Base-by-base conservation (phyloP, 768 basidiomycete genomes). In the Hemileccinum impolitum region DNA sequence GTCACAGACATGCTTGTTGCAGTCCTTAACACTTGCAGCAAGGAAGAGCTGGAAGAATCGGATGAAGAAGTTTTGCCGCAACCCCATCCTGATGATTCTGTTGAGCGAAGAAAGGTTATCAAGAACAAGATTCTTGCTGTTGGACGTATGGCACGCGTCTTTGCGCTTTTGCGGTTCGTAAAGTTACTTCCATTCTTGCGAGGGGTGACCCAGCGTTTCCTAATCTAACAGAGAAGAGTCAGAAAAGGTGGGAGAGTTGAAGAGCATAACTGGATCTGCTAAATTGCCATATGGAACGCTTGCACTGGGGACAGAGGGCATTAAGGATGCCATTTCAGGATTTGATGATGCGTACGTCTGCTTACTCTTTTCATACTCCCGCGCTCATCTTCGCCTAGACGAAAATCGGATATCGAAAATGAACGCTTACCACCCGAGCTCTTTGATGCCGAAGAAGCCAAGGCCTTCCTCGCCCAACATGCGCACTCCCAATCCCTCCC, bases 1-100 rank as follows among this genome's bases (percentile, higher is more conserved):
- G 95, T 99, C 71, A 94, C 93, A 53, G 96, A 99, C 66, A 98
- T 98, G 95, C 76, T 99, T 51, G 93, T 96, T 23, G 93, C 94
- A 3, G 91, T 99, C 39, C 79, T 99, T 19, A 91, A 94, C 62
- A 93, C 93, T 14, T 97, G 94, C 71, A 90, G 87, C 45, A 91
- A 94, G 69, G 94, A 97, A 64, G 96, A 98, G 68, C 81, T 98
- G 10, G 92, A 95, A 59, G 93, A 95, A 65, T 79, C 78, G 32
- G 74, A 82, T 51, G 65, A 76, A 34, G 75, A 74, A 32, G 60
- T 64, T 6, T 54, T 77, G 4, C 74, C 75, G 25, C 68, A 70
- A 0, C 53, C 62, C 2, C 57, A 60, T 4, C 67, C 69, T 15
- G 75, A 73, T 21, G 84, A 87, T 19, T 65, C 75, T 2, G 65